Conservation (phyloP, 2,329 filamentous ascomycete species). For the Aspergillus calidoustus region DNA sequence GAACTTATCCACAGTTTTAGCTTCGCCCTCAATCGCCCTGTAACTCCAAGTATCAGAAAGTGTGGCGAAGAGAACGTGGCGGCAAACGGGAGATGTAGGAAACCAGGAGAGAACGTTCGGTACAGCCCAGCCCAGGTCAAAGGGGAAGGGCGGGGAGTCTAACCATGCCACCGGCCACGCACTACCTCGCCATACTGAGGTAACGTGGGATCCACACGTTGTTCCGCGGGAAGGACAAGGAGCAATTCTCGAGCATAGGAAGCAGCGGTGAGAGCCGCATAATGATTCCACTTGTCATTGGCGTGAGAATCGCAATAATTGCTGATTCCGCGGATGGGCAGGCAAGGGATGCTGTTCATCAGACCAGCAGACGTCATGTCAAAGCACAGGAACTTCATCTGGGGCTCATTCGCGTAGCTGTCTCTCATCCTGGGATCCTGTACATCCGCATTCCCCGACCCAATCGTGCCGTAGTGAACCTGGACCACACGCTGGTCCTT, state of each 20-base stretch:
- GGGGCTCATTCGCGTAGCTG: background rate
- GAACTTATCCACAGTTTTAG: too few relatives aligned
- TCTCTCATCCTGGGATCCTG: background rate
- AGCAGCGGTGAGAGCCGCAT: background rate
- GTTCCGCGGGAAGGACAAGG: background rate
- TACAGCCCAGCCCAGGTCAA: too few relatives aligned
- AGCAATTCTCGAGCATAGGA: background rate
- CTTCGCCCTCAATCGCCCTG: too few relatives aligned
- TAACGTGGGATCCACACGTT: background rate
- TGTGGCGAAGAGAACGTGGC: too few relatives aligned
- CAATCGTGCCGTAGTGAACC: constrained; percentile 1
- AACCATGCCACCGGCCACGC: too few relatives aligned
- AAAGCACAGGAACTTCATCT: background rate
- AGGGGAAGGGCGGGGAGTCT: too few relatives aligned
- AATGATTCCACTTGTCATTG: background rate
- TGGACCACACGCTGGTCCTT: background rate
- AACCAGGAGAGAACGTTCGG: too few relatives aligned
- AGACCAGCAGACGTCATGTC: constrained; percentile 1
- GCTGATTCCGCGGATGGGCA: background rate
- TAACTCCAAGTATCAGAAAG: too few relatives aligned
- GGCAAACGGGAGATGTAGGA: too few relatives aligned
- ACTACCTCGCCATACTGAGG: too few relatives aligned
- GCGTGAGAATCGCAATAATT: background rate
- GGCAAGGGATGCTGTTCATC: background rate
- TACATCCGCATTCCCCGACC: background rate